Evolutionary conservation across 2,329 filamentous ascomycete genomes (phyloP).

Genomic region (Pyrenophora seminiperda): DNA sequence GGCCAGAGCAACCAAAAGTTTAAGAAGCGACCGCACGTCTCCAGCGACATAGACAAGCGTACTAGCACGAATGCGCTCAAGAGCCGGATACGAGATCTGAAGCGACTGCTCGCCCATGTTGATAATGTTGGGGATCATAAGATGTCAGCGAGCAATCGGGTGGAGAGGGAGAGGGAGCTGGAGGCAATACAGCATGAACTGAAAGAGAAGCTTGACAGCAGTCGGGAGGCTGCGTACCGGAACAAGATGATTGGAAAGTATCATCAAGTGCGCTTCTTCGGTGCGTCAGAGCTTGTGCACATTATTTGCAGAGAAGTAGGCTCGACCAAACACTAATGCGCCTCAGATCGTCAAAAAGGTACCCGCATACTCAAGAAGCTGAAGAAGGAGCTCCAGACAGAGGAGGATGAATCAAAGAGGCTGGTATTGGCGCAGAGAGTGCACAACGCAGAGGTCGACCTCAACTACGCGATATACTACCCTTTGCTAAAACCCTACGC

Average conservation of each 20-base stretch:
- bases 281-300: slow-evolving; percentile 54
- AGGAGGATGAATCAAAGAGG: slow-evolving; percentile 59
- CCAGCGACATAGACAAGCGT: slow-evolving; percentile 31
- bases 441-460: slow-evolving; percentile 73
- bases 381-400: slow-evolving; percentile 59
- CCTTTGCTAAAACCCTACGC: slow-evolving; percentile 74
- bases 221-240: slow-evolving; percentile 64
- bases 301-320: background rate
- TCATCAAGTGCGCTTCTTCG: slow-evolving; percentile 85
- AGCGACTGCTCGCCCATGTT: slow-evolving; percentile 66
- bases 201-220: slow-evolving; percentile 45
- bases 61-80: slow-evolving; percentile 65
- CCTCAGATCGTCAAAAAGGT: slow-evolving; percentile 72
- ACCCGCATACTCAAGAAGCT: slow-evolving; percentile 69
- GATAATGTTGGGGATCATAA: slow-evolving; percentile 52
- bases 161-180: slow-evolving; percentile 74
- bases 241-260: slow-evolving; percentile 77
- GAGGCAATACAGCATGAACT: slow-evolving; percentile 69
- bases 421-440: slow-evolving; percentile 60
- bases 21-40: slow-evolving; percentile 29
- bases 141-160: slow-evolving; percentile 69
- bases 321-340: slow-evolving; percentile 6
- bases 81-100: slow-evolving; percentile 72
- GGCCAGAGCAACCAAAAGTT: slow-evolving; percentile 18
- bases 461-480: slow-evolving; percentile 75